Percentiles rank a stretch among this genome's conserved stretches.
Conservation (phyloP, 2,329 filamentous ascomycete species). For the Celoporthe dispersa region DNA sequence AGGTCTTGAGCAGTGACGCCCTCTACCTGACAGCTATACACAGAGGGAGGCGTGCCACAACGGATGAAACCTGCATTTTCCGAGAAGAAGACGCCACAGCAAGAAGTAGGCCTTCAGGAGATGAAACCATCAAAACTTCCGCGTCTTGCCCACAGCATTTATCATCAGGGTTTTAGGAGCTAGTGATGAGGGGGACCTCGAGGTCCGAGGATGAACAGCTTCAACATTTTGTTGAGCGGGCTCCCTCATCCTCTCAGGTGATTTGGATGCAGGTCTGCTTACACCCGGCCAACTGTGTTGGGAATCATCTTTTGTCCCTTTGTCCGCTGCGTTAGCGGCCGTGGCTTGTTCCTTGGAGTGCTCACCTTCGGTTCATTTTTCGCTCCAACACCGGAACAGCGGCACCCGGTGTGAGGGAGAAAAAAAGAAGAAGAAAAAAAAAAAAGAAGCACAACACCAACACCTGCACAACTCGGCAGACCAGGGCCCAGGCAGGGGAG, state of each 20-base stretch:
- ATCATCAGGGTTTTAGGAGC: not conserved
- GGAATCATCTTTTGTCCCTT: not conserved
- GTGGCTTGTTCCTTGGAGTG: not conserved
- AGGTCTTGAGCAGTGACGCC: not conserved
- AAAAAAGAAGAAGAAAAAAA: too few relatives aligned
- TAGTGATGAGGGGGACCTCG: not conserved
- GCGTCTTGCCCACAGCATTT: not conserved
- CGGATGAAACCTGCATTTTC: not conserved
- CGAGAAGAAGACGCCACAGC: not conserved
- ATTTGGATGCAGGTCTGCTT: conserved; percentile 16
- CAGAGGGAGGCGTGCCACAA: not conserved
- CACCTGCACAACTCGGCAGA: not conserved
- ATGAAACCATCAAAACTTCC: not conserved
- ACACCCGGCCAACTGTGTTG: conserved; percentile 18
- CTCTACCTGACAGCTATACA: not conserved
- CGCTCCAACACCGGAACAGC: not conserved
- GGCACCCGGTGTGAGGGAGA: not conserved
- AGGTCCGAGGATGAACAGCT: not conserved
- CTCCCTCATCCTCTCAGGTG: conserved; percentile 11
- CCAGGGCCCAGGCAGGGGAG: not conserved
- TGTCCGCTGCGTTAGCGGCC: not conserved
- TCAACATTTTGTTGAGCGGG: conserved; percentile 5
- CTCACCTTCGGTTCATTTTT: not conserved
- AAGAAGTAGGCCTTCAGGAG: not conserved
- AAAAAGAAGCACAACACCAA: not conserved